Conservation (phyloP, 2,329 filamentous ascomycete genomes). For the Diaporthe sp. region DNA sequence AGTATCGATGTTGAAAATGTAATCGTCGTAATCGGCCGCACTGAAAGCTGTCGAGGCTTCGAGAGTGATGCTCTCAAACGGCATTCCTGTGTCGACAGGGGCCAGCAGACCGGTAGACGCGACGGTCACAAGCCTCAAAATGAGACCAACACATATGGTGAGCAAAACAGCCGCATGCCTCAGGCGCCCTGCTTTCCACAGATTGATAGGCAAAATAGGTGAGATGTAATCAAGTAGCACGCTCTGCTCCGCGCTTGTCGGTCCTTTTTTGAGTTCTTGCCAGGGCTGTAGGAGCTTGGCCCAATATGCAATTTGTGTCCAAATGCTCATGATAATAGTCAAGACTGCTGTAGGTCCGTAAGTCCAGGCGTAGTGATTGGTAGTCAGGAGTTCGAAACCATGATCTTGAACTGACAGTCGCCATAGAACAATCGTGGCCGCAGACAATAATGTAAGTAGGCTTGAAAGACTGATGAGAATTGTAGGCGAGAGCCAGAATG, state of each 20-base stretch:
- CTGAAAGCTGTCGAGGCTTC: neutral
- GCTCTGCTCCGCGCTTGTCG: neutral
- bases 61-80: neutral
- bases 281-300: neutral
- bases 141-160: neutral
- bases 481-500: neutral
- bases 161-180: neutral
- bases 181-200: neutral
- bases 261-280: neutral
- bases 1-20: too few relatives aligned
- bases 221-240: neutral
- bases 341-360: neutral
- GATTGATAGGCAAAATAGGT: neutral
- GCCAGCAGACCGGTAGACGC: neutral
- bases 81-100: neutral
- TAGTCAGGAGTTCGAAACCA: neutral
- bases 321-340: slow-evolving; percentile 3
- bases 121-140: neutral
- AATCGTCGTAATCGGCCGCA: neutral
- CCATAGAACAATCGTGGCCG: neutral
- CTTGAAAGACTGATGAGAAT: neutral
- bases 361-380: neutral
- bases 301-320: neutral
- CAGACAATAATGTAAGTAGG: neutral
- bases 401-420: neutral